Conservation (phyloP, 208 protist genomes). For the Trypanosoma congolense region DNA sequence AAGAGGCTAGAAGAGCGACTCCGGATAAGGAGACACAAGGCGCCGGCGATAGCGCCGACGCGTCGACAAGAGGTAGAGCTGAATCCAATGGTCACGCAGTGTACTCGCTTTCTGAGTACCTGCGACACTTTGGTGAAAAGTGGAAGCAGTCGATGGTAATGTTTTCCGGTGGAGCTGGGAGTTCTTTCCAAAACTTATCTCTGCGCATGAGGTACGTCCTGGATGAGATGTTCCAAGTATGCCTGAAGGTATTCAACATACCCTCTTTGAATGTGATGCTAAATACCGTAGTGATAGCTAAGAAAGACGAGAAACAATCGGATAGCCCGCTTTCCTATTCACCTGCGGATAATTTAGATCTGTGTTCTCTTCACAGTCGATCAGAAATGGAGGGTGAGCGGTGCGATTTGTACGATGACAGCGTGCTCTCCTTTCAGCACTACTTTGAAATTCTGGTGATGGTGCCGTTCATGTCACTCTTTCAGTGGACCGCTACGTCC, state of each 20-base stretch:
- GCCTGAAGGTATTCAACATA: constrained; percentile 10
- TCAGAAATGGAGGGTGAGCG: not conserved
- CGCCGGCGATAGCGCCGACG: not conserved
- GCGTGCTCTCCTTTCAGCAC: constrained; percentile 10
- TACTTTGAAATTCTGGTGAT: constrained; percentile 22
- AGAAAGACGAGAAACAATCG: not conserved
- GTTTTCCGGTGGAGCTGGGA: not conserved
- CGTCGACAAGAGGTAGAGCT: not conserved
- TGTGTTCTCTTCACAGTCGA: constrained; percentile 17
- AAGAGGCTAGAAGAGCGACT: not conserved
- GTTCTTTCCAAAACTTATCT: constrained; percentile 4
- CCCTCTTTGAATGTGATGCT: constrained; percentile 20
- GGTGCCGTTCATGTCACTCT: constrained; percentile 17
- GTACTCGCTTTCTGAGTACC: constrained; percentile 10
- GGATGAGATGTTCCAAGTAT: constrained; percentile 15
- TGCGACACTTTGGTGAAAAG: constrained; percentile 7
- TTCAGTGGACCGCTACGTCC: constrained; percentile 12
- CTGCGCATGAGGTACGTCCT: constrained; percentile 15
- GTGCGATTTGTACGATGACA: constrained; percentile 2
- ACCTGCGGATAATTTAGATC: constrained; percentile 6
- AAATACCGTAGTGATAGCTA: not conserved
- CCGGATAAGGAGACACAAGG: not conserved
- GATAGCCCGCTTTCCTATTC: not conserved
- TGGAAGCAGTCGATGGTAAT: constrained; percentile 16
- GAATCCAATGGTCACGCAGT: not conserved